phyloP scores from a whole-genome alignment of 2,329 filamentous ascomycete genomes.

The Fusarium succisae region DNA sequence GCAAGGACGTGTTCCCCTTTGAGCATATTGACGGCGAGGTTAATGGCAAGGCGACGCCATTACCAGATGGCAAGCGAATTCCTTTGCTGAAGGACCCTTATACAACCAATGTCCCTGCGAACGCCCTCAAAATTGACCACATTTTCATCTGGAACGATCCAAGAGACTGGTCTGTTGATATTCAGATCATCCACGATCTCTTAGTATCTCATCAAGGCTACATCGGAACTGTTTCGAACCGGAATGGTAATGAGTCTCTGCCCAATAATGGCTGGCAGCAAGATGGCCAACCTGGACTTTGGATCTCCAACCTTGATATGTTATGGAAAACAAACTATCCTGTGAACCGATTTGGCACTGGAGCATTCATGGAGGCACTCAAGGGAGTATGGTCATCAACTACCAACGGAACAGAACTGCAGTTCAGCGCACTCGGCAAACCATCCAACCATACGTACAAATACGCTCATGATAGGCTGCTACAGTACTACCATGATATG shows the following conservation, averaged over 20 bases:
- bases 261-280: conserved; percentile 83
- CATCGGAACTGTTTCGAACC: conserved; percentile 79
- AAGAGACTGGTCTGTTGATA: conserved; percentile 93
- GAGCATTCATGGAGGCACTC: conserved; percentile 85
- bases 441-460: conserved; percentile 80
- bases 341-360: conserved; percentile 88
- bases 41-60: conserved; percentile 41
- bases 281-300: conserved; percentile 81
- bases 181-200: conserved; percentile 84
- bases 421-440: conserved; percentile 81
- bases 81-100: conserved; percentile 46
- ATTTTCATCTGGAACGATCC: conserved; percentile 96
- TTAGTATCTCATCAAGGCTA: conserved; percentile 82
- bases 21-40: conserved; percentile 53
- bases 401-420: conserved; percentile 70
- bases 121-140: conserved; percentile 81
- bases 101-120: conserved; percentile 47
- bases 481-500: conserved; percentile 57
- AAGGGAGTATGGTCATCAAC: conserved; percentile 80
- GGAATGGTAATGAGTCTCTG: conserved; percentile 72
- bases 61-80: conserved; percentile 49
- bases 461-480: conserved; percentile 78
- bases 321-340: conserved; percentile 89
- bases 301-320: conserved; percentile 90
- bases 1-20: conserved; percentile 87